phyloP scores from a whole-genome alignment of 176 grass and related monocot genomes.

The Echinochloa phyllopogon region DNA sequence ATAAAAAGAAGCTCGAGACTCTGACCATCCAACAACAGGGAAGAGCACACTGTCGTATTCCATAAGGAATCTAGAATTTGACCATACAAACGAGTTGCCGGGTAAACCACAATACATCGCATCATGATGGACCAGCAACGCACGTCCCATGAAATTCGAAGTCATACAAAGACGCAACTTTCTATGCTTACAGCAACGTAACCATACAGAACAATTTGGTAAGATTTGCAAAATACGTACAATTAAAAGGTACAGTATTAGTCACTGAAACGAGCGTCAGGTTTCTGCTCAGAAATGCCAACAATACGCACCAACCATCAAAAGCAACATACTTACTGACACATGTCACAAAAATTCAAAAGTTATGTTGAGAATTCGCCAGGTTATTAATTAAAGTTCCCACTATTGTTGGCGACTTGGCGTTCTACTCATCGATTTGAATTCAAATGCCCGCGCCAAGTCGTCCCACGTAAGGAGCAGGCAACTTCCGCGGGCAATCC shows the following conservation, averaged over 20 bases:
- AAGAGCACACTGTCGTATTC: background rate
- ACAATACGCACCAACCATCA: background rate
- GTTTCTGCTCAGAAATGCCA: background rate
- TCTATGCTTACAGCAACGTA: background rate
- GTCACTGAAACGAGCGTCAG: background rate
- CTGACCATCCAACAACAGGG: slow-evolving; percentile 13
- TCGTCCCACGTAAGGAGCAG: slow-evolving; percentile 13
- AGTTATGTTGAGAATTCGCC: background rate
- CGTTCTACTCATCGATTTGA: background rate
- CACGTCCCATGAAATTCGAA: background rate
- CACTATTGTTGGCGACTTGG: background rate
- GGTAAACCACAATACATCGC: slow-evolving; percentile 3
- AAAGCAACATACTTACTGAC: background rate
- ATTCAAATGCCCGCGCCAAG: slow-evolving; percentile 22
- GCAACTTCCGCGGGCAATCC: background rate
- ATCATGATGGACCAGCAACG: background rate
- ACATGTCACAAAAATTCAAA: background rate
- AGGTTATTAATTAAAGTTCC: no score
- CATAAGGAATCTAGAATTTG: slow-evolving; percentile 25
- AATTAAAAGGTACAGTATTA: background rate
- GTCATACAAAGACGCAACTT: background rate
- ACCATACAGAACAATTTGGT: background rate
- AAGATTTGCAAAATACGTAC: background rate
- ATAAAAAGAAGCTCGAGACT: background rate
- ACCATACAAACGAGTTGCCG: background rate